Evolutionary conservation across 108 stramenopile genomes (phyloP), one percentile per base, ranked within the genome.

Genomic region (Skeletonema tropicum): DNA sequence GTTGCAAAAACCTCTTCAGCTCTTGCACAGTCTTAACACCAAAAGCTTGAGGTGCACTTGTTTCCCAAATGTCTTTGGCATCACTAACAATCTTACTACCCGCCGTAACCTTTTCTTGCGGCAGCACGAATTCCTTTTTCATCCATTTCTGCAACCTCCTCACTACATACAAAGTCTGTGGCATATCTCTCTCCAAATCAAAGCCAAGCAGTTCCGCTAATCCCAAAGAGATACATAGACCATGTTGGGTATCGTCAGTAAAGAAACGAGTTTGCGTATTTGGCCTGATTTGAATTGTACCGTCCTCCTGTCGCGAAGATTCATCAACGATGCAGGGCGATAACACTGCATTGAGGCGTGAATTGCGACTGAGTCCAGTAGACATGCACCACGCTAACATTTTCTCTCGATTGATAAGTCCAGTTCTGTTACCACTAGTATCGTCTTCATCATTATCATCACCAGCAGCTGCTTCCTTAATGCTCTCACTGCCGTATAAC

Each of bases 111-210:
- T 10, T 46, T 58, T 23, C 68, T 60, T 57, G 48, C 5, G 83
- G 83, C 45, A 79, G 55, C 23, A 83, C 83, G 60, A 80, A 83
- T 78, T 83, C 83, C 38, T 80, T 83, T 41, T 61, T 75, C 83
- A 83, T 83, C 83, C 83, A 83, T 35, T 70, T 60, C 62, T 83
- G 83, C 46, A 83, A 60, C 42, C 79, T 69, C 63, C 83, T 70
- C 45, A 83, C 83, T 10, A 83, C 78, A 48, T 80, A 70, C 46
- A 83, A 38, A 36, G 74, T 80, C 68, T 58, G 46, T 32, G 69
- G 75, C 83, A 83, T 83, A 19, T 83, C 83, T 29, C 69, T 75
- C 48, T 83, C 83, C 49, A 83, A 46, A 65, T 83, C 79, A 32
- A 83, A 80, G 2, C 83, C 83, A 30, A 83, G 55, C 14, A 83